Evolutionary conservation across 2,329 filamentous ascomycete genomes (phyloP).

Genomic region (Emergomyces orientalis): DNA sequence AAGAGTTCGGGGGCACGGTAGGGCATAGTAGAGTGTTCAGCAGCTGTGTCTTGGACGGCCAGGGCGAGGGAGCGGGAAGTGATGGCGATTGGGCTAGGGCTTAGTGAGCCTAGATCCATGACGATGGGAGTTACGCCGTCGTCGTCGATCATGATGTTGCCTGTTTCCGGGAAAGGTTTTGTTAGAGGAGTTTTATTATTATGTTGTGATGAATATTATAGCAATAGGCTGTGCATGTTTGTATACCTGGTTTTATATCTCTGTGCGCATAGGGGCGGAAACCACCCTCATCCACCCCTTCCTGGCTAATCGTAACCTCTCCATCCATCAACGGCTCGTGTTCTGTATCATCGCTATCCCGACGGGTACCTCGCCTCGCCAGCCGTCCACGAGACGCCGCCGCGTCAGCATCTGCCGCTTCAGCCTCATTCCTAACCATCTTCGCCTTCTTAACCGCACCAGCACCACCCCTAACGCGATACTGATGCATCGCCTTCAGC

Average conservation of each 20-base stretch:
- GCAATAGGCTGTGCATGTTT: not conserved
- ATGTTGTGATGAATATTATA: too few relatives aligned
- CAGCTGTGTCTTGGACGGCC: constrained; percentile 85
- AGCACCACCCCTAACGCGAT: constrained; percentile 54
- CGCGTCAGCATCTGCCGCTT: constrained; percentile 43
- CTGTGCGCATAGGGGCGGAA: constrained; percentile 80
- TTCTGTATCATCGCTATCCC: constrained; percentile 62
- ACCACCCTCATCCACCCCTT: constrained; percentile 59
- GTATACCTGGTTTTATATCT: constrained; percentile 88
- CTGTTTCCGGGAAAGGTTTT: constrained; percentile 25
- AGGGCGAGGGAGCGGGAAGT: constrained; percentile 84
- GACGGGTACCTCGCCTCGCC: constrained; percentile 37
- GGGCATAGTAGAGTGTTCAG: constrained; percentile 96
- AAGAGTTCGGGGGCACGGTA: constrained; percentile 97
- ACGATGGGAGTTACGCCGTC: constrained; percentile 80
- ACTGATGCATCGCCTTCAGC: constrained; percentile 83
- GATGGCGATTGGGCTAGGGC: constrained; percentile 76
- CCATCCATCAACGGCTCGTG: constrained; percentile 75
- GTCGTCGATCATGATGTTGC: constrained; percentile 98
- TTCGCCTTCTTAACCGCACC: constrained; percentile 49
- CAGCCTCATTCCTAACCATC: constrained; percentile 47
- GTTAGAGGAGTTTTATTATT: not conserved
- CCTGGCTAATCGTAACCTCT: constrained; percentile 59
- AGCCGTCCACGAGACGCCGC: constrained; percentile 30
- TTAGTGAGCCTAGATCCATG: constrained; percentile 93